Percentiles rank a stretch among this genome's conserved stretches.
phyloP scores from a whole-genome alignment of 805 yeast species.

The Saccharomycopsis lassenensis region DNA sequence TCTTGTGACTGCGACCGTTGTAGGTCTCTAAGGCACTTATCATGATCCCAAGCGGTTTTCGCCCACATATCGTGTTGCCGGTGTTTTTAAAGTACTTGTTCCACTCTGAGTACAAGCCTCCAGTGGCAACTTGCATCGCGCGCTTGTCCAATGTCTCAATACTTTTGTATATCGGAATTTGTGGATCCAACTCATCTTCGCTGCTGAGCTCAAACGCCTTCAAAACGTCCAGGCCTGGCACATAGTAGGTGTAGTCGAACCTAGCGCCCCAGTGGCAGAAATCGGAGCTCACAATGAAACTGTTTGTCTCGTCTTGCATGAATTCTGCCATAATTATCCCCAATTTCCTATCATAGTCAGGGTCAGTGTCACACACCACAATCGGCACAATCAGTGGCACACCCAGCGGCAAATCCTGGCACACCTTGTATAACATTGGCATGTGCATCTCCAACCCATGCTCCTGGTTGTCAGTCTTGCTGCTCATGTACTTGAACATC shows the following conservation, averaged over 20 bases:
- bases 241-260: constrained; percentile 47
- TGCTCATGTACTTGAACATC: constrained; percentile 45
- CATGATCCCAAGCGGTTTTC: constrained; percentile 64
- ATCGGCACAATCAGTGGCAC: constrained; percentile 59
- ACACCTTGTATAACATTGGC: constrained; percentile 53
- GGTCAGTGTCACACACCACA: constrained; percentile 56
- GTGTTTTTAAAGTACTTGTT: constrained; percentile 54
- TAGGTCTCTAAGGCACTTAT: constrained; percentile 39
- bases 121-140: constrained; percentile 55
- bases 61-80: constrained; percentile 90
- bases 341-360: constrained; percentile 31
- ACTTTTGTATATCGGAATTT: constrained; percentile 50
- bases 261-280: constrained; percentile 91
- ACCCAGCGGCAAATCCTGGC: constrained; percentile 26
- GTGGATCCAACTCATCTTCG: constrained; percentile 4
- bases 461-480: constrained; percentile 63
- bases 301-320: constrained; percentile 41
- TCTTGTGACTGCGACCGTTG: constrained; percentile 18
- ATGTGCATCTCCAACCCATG: constrained; percentile 94
- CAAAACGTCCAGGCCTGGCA: constrained; percentile 21
- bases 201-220: constrained; percentile 1
- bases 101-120: constrained; percentile 53
- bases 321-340: constrained; percentile 42
- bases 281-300: constrained; percentile 78
- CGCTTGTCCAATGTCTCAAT: constrained; percentile 62